phyloP scores from a whole-genome alignment of 1,284 basidiomycete genomes.

The Chondrostereum purpureum region DNA sequence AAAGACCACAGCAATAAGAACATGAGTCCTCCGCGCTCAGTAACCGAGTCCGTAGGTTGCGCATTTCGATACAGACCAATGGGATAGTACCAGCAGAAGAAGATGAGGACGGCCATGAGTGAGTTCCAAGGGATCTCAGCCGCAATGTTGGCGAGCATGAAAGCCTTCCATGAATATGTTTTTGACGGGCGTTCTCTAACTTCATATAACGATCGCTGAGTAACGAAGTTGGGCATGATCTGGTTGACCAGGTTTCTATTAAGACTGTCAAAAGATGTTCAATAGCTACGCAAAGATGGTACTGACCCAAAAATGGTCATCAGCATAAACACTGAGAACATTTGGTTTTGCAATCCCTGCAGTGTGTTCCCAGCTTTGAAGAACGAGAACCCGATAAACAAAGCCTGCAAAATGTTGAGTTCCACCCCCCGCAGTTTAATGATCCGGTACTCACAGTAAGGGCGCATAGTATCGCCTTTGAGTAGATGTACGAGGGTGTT shows the following conservation, averaged over 20 bases:
- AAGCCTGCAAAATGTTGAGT: constrained; percentile 12
- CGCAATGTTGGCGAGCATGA: constrained; percentile 56
- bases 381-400: constrained; percentile 60
- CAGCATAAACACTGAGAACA: constrained; percentile 38
- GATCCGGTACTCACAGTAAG: constrained; percentile 20
- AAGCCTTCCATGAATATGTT: constrained; percentile 79
- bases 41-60: constrained; percentile 12
- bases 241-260: constrained; percentile 17
- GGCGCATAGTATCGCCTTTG: constrained; percentile 48
- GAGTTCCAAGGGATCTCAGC: constrained; percentile 66
- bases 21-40: constrained; percentile 52
- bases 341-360: constrained; percentile 63
- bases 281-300: constrained; percentile 1
- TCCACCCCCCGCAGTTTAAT: too few species aligned
- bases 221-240: constrained; percentile 22
- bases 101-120: constrained; percentile 48
- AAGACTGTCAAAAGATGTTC: not conserved
- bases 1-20: constrained; percentile 27
- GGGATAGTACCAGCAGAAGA: constrained; percentile 67
- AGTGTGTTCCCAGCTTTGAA: constrained; percentile 49
- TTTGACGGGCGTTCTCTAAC: constrained; percentile 37
- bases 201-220: constrained; percentile 49
- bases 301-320: constrained; percentile 20
- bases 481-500: constrained; percentile 62
- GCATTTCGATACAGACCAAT: constrained; percentile 45